These are phyloP conservation scores for Sporothrix humicola DNA, from an alignment of 2,329 filamentous ascomycete genomes.

Conservation along the genomic window DNA sequence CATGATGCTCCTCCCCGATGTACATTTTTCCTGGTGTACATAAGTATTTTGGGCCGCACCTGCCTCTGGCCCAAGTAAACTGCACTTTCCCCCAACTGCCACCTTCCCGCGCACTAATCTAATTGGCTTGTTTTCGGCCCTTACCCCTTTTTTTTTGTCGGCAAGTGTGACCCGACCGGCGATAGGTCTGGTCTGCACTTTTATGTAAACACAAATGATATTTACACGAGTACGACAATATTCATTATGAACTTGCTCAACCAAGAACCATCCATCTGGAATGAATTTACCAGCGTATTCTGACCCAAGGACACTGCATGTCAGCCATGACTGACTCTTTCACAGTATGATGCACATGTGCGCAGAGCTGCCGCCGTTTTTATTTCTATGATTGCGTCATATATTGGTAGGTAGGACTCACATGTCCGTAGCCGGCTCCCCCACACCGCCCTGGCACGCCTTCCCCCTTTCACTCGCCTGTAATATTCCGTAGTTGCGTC, in stretches of 20 bases:
- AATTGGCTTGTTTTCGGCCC: not conserved
- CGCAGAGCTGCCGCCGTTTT: not conserved
- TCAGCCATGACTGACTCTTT: constrained; percentile 3
- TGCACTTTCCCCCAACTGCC: constrained; percentile 10
- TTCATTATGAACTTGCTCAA: not conserved
- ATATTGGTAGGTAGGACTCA: constrained; percentile 27
- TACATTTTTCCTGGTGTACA: not conserved
- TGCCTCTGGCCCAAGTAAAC: not conserved
- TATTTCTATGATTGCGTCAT: constrained; percentile 33
- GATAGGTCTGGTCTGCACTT: not conserved
- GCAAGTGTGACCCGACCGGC: constrained; percentile 28
- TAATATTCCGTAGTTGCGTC: not conserved
- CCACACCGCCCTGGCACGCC: constrained; percentile 25
- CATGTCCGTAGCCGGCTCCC: not conserved
- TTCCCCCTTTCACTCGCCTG: constrained; percentile 31
- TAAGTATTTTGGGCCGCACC: not conserved
- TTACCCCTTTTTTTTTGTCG: constrained; percentile 12
- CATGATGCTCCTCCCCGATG: constrained; percentile 3
- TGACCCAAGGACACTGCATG: not conserved
- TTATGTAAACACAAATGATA: constrained; percentile 2
- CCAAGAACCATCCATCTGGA: not conserved
- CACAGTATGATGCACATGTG: not conserved
- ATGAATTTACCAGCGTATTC: not conserved
- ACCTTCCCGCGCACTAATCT: constrained; percentile 10
- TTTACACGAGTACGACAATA: not conserved